A percentile compares a stretch with the other conserved stretches of the same genome.
phyloP scores from a whole-genome alignment of 2,329 filamentous ascomycete species.

The Myriosclerotinia scirpicola region DNA sequence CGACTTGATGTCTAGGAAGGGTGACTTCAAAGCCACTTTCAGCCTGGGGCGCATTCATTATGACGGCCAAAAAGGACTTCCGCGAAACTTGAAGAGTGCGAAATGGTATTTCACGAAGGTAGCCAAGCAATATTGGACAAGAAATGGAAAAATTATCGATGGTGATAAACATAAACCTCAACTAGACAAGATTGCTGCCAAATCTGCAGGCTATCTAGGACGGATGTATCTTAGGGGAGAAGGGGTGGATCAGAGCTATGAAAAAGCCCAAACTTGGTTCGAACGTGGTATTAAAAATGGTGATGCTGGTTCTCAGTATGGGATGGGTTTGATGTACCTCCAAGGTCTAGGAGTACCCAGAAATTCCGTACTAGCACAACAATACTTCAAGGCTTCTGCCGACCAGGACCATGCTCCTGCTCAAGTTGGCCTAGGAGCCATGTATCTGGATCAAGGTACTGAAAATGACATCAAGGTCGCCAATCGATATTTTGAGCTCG shows the following conservation, averaged over 20 bases:
- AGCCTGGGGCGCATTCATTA: conserved; percentile 69
- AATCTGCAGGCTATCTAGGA: conserved; percentile 69
- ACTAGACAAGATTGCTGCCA: conserved; percentile 64
- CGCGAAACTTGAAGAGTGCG: conserved; percentile 60
- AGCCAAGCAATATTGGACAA: conserved; percentile 66
- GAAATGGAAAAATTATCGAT: conserved; percentile 58
- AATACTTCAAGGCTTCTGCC: conserved; percentile 65
- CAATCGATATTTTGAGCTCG: conserved; percentile 68
- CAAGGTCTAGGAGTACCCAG: conserved; percentile 64
- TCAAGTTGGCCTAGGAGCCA: conserved; percentile 64
- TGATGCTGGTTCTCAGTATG: conserved; percentile 68
- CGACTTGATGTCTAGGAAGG: conserved; percentile 70
- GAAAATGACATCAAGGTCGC: conserved; percentile 49
- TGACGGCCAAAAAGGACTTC: conserved; percentile 62
- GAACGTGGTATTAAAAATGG: conserved; percentile 61
- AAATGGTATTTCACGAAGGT: conserved; percentile 69
- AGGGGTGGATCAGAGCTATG: conserved; percentile 64
- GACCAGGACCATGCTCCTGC: conserved; percentile 67
- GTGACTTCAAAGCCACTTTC: conserved; percentile 69
- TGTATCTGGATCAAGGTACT: conserved; percentile 68
- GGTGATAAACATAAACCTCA: conserved; percentile 56
- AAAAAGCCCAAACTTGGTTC: conserved; percentile 67
- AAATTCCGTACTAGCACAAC: conserved; percentile 60
- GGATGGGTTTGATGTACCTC: conserved; percentile 69
- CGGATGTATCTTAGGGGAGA: conserved; percentile 72